Base-by-base conservation (phyloP, 345 rosid species). In the Limnanthes douglasii region DNA sequence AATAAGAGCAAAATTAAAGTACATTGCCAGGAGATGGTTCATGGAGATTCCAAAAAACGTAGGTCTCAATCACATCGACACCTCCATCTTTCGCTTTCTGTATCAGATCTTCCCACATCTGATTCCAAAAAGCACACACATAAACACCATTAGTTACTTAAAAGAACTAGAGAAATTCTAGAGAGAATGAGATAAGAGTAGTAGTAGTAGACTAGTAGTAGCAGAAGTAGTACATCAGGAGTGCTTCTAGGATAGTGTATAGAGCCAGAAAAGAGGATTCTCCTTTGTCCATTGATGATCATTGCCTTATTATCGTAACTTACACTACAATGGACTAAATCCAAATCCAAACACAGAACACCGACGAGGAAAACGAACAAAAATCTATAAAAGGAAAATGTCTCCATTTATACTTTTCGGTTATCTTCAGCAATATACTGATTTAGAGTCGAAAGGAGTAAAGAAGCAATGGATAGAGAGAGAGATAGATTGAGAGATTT, bases 51-150 rank as follows among this genome's bases (percentile, higher is more conserved):
- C 99, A 92, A 47, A 92, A 92, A 0, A 92, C 96, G 52, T 92
- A 92, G 44, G 99, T 92, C 56, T 92, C 99, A 34, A 92, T 64
- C 41, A 81, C 96, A 66, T 92, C 99, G 4, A 92, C 15, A 5
- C 96, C 99, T 48, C 96, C 99, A 43, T 81, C 76, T 57, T 85
- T 92, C 2, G 99, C 99, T 72, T 92, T 92, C 76, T 54, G 74
- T 53, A 92, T 81, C 60, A 92, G 86, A 78, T 70, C 86, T 62
- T 81, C 96, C 99, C 99, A 92, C 99, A 92, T 92, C 99, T 85
- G 47, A 61, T 33, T 17, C 31, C 24, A 43, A 39, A 24, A 13
- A 40, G n/a, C n/a, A n/a, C n/a, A n/a, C n/a, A n/a, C n/a, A n/a
- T n/a, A n/a, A n/a, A n/a, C n/a, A n/a, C n/a, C n/a, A n/a, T n/a